These are phyloP conservation scores for Pyronema omphalodes DNA, from an alignment of 495 filamentous ascomycete species.

Conservation along the genomic window DNA sequence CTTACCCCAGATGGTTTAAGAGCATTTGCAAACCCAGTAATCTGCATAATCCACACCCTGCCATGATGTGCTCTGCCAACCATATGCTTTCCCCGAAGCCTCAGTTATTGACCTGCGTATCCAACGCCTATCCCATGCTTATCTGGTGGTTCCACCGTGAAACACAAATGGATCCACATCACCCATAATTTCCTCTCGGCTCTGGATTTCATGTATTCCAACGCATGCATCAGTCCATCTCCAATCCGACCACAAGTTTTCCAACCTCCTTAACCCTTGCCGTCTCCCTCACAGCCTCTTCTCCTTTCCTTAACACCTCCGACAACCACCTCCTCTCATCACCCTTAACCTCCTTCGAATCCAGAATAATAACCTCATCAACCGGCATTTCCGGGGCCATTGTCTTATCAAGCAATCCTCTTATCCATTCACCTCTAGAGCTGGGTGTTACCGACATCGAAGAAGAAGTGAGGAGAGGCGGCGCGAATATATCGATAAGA, in stretches of 20 bases:
- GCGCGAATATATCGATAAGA: slow-evolving; percentile 24
- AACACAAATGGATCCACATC: too few species aligned
- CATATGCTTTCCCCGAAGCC: too few species aligned
- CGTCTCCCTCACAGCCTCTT: slow-evolving; percentile 22
- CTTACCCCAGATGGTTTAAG: too few species aligned
- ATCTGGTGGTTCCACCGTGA: too few species aligned
- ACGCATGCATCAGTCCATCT: slow-evolving; percentile 19
- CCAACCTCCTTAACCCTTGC: slow-evolving; percentile 22
- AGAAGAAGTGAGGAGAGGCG: slow-evolving; percentile 15
- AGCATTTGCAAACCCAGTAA: too few species aligned
- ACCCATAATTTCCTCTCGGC: not conserved
- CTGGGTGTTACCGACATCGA: slow-evolving; percentile 1
- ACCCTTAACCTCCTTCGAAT: slow-evolving; percentile 13
- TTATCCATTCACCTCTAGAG: slow-evolving; percentile 22
- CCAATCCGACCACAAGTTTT: slow-evolving; percentile 22
- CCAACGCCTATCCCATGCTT: too few species aligned
- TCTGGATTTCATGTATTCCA: not conserved
- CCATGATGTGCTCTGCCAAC: too few species aligned
- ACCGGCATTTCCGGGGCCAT: slow-evolving; percentile 10
- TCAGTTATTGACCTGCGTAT: too few species aligned
- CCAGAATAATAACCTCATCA: slow-evolving; percentile 18
- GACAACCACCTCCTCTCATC: slow-evolving; percentile 22
- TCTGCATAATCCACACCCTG: too few species aligned
- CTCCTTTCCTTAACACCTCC: slow-evolving; percentile 16
- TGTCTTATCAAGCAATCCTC: slow-evolving; percentile 18